Percentiles rank a stretch among this genome's conserved stretches.
Evolutionary conservation across 345 rosid species (phyloP).

Genomic region (Zanthoxylum bungeanum): DNA sequence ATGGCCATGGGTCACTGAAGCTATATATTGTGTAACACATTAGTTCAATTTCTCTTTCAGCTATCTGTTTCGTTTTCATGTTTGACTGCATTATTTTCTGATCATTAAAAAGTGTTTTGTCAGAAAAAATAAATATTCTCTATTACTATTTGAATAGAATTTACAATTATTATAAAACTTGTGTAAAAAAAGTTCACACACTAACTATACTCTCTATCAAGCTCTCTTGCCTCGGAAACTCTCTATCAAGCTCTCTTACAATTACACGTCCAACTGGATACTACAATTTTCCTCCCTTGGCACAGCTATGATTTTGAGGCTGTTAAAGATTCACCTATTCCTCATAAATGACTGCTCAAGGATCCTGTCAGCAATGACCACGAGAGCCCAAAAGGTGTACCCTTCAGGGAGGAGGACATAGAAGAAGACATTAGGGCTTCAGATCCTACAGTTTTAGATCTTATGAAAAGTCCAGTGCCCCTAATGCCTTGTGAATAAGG

Average conservation of each 20-base stretch:
- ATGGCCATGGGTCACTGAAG: too few relatives aligned
- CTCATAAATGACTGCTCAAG: constrained; percentile 21
- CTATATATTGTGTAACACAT: background rate
- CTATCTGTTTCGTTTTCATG: background rate
- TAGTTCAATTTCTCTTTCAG: background rate
- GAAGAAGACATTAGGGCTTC: constrained; percentile 41
- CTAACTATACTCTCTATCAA: too few relatives aligned
- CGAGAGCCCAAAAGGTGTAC: constrained; percentile 37
- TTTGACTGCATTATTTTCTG: background rate
- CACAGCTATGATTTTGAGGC: constrained; percentile 60
- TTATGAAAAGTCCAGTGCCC: constrained; percentile 27
- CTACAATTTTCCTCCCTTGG: constrained; percentile 78
- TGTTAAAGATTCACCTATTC: constrained; percentile 28
- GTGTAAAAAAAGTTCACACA: too few relatives aligned
- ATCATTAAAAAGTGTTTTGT: too few relatives aligned
- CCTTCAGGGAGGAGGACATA: constrained; percentile 67
- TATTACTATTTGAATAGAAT: too few relatives aligned
- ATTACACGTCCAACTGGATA: too few relatives aligned
- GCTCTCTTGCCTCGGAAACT: too few relatives aligned
- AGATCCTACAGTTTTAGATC: constrained; percentile 49
- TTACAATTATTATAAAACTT: too few relatives aligned
- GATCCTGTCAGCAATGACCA: constrained; percentile 27
- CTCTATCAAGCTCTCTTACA: too few relatives aligned
- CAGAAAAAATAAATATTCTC: too few relatives aligned
- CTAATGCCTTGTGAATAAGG: constrained; percentile 15